Evolutionary conservation across 345 rosid species (phyloP).

Genomic region (Microcos paniculata): DNA sequence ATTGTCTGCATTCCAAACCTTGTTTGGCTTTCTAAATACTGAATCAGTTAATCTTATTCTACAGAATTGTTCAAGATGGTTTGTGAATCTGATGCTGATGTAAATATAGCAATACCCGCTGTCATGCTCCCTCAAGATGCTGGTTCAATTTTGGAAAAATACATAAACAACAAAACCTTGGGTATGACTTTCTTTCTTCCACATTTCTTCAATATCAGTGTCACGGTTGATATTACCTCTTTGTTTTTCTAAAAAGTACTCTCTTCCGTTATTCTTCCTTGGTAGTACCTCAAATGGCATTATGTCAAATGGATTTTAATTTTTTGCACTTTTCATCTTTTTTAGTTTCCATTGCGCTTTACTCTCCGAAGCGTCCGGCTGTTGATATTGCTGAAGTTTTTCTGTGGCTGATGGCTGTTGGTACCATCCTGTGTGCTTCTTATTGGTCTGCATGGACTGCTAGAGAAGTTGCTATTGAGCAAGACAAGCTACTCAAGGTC

Average conservation of each 20-base stretch:
- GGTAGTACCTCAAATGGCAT: not conserved
- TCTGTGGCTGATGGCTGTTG: constrained; percentile 98
- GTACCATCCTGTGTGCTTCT: constrained; percentile 86
- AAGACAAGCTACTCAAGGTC: constrained; percentile 90
- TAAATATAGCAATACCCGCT: constrained; percentile 67
- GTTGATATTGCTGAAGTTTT: constrained; percentile 98
- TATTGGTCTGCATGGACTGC: constrained; percentile 96
- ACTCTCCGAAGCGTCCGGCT: constrained; percentile 85
- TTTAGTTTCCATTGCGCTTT: constrained; percentile 83
- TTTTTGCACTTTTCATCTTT: constrained; percentile 10
- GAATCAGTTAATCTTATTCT: constrained; percentile 22
- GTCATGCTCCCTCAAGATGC: constrained; percentile 98
- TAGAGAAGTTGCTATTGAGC: constrained; percentile 85
- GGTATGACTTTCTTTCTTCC: constrained; percentile 38
- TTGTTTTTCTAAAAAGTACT: not conserved
- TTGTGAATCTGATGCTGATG: constrained; percentile 69
- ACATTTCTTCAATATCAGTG: not conserved
- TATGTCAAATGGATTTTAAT: not conserved
- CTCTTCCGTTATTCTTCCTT: not conserved
- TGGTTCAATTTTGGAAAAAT: constrained; percentile 52
- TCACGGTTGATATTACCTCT: not conserved
- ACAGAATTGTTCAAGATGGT: constrained; percentile 98
- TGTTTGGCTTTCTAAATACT: constrained; percentile 11
- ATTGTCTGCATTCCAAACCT: not conserved
- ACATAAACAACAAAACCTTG: constrained; percentile 28